Conservation (phyloP, 306 rosid genomes). For the Oemleria cerasiformis region DNA sequence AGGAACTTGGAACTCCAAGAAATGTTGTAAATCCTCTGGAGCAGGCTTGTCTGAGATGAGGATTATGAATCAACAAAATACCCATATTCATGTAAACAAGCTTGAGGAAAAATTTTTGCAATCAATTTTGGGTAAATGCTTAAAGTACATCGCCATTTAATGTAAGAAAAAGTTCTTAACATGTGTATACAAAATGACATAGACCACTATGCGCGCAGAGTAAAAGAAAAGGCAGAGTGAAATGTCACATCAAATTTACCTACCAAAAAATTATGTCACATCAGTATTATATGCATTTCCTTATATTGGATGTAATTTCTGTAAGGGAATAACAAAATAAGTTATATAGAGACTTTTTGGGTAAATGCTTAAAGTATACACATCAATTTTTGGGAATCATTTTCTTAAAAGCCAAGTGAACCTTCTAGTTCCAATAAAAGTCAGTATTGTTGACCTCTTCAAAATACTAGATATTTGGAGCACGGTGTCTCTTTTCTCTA, state of each 20-base stretch:
- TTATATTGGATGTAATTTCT: too few relatives aligned
- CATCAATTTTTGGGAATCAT: background rate
- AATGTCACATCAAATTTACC: too few relatives aligned
- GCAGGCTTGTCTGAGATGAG: conserved; percentile 71
- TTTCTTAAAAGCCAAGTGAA: background rate
- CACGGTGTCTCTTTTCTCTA: background rate
- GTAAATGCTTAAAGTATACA: too few relatives aligned
- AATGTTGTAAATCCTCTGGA: conserved; percentile 70
- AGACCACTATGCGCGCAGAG: too few relatives aligned
- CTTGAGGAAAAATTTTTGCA: background rate
- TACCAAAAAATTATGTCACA: too few relatives aligned
- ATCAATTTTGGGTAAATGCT: background rate
- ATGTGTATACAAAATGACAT: too few relatives aligned
- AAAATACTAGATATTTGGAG: background rate
- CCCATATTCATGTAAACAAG: background rate
- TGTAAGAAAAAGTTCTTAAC: background rate
- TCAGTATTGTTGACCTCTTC: background rate
- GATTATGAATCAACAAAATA: conserved; percentile 3
- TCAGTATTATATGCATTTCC: too few relatives aligned
- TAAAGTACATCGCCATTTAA: background rate
- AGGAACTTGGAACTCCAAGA: conserved; percentile 97
- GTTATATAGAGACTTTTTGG: too few relatives aligned
- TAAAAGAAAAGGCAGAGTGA: too few relatives aligned
- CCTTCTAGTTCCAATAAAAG: conserved; percentile 4
- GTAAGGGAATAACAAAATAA: too few relatives aligned